phyloP scores from a whole-genome alignment of 148 eudicot genomes.

The Pouteria glomerata region DNA sequence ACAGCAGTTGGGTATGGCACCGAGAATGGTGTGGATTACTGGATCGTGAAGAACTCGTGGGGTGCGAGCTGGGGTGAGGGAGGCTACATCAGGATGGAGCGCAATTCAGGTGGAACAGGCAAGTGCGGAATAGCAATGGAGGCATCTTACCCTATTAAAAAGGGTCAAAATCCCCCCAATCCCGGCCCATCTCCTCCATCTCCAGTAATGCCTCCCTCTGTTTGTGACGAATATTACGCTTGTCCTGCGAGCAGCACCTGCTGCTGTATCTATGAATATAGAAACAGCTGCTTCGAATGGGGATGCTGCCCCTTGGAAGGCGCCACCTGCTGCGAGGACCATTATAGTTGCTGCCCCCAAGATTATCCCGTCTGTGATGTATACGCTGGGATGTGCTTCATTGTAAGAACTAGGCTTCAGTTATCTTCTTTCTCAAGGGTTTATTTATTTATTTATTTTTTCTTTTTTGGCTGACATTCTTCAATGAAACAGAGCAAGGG shows the following conservation, averaged over 20 bases:
- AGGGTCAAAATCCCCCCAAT: conserved; percentile 40
- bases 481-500: conserved; percentile 49
- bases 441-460: not conserved
- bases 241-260: conserved; percentile 62
- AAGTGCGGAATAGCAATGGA: conserved; percentile 76
- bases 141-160: conserved; percentile 75
- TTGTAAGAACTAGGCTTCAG: conserved; percentile 35
- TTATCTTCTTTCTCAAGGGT: not conserved
- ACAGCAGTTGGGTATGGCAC: conserved; percentile 76
- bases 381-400: conserved; percentile 43
- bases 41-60: conserved; percentile 93
- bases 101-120: conserved; percentile 44
- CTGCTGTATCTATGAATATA: conserved; percentile 57
- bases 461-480: not conserved
- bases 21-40: conserved; percentile 60
- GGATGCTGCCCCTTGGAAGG: conserved; percentile 76
- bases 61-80: conserved; percentile 74
- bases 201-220: conserved; percentile 29
- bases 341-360: conserved; percentile 75
- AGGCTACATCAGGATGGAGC: conserved; percentile 72
- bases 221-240: conserved; percentile 50
- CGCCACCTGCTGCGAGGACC: conserved; percentile 73
- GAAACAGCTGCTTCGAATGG: conserved; percentile 57
- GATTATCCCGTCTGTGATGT: conserved; percentile 68
- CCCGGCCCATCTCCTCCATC: conserved; percentile 78